These are phyloP conservation scores for Heliosperma pusillum DNA, from an alignment of 148 eudicot genomes.

Conservation along the genomic window DNA sequence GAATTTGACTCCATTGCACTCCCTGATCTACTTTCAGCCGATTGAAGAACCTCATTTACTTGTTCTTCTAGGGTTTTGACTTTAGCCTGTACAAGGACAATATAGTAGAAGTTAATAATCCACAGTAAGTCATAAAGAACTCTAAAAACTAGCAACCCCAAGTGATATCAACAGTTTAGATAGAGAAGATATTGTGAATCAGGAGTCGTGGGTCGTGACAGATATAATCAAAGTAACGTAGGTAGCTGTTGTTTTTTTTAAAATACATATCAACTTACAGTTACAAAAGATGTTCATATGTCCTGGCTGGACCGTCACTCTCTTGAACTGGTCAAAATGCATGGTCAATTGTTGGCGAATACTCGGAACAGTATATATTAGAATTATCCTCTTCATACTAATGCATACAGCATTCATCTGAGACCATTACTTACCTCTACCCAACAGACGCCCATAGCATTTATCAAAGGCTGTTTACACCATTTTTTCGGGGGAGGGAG, in stretches of 20 bases:
- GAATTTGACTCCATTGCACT: conserved; percentile 33
- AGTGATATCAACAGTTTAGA: background rate
- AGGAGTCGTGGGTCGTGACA: background rate
- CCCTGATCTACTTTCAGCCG: conserved; percentile 37
- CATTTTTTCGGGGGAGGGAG: background rate
- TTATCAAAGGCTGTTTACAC: background rate
- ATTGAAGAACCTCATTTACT: conserved; percentile 54
- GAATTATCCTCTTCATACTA: background rate
- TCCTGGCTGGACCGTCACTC: conserved; percentile 1
- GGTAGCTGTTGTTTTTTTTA: background rate
- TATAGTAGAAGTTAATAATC: conserved; percentile 1
- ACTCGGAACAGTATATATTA: background rate
- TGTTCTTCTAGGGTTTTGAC: conserved; percentile 56
- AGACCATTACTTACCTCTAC: background rate
- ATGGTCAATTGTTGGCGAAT: background rate
- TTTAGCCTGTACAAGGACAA: conserved; percentile 43
- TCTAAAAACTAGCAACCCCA: background rate
- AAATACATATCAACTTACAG: background rate
- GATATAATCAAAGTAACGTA: background rate
- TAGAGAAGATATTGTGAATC: background rate
- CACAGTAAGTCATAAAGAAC: background rate
- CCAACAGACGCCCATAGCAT: background rate
- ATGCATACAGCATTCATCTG: background rate
- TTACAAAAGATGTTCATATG: background rate
- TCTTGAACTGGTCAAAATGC: conserved; percentile 1